Evolutionary conservation across 208 protist genomes (phyloP).

Genomic region (Crithidia brevicula): DNA sequence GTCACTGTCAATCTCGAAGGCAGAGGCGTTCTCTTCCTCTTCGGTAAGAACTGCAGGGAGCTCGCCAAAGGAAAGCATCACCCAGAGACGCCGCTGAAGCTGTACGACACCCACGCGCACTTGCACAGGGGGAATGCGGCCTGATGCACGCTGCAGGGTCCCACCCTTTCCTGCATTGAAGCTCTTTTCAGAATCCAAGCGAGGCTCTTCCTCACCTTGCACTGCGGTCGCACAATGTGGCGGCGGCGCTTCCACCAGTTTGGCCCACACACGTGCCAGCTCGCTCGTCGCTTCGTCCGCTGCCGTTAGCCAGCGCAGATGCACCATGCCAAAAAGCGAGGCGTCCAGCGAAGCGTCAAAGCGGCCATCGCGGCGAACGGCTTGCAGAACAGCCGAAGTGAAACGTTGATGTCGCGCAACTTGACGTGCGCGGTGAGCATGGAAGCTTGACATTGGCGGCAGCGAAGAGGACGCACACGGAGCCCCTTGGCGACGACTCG

Average conservation of each 20-base stretch:
- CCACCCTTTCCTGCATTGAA: too few relatives aligned
- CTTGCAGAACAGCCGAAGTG: conserved; percentile 30
- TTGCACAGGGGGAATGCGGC: conserved; percentile 6
- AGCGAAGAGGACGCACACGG: neutral
- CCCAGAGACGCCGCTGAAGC: conserved; percentile 47
- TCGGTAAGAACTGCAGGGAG: neutral
- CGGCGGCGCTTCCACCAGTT: neutral
- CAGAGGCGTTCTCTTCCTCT: too few relatives aligned
- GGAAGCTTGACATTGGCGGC: neutral
- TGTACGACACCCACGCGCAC: conserved; percentile 42
- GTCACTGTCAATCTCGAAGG: too few relatives aligned
- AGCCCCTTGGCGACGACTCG: neutral
- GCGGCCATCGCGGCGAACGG: conserved; percentile 60
- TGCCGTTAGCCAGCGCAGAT: conserved; percentile 63
- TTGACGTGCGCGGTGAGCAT: neutral
- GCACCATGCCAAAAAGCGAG: conserved; percentile 55
- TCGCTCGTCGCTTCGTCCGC: conserved; percentile 59
- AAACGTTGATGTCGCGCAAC: conserved; percentile 23
- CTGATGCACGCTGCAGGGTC: too few relatives aligned
- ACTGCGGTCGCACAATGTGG: too few relatives aligned
- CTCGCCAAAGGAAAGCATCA: conserved; percentile 26
- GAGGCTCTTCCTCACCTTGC: too few relatives aligned
- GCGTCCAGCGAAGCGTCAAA: conserved; percentile 65
- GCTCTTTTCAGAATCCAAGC: too few relatives aligned
- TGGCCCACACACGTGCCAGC: conserved; percentile 26